Base-by-base conservation (phyloP, 2,329 filamentous ascomycete genomes). In the Hymenoscyphus occultus region DNA sequence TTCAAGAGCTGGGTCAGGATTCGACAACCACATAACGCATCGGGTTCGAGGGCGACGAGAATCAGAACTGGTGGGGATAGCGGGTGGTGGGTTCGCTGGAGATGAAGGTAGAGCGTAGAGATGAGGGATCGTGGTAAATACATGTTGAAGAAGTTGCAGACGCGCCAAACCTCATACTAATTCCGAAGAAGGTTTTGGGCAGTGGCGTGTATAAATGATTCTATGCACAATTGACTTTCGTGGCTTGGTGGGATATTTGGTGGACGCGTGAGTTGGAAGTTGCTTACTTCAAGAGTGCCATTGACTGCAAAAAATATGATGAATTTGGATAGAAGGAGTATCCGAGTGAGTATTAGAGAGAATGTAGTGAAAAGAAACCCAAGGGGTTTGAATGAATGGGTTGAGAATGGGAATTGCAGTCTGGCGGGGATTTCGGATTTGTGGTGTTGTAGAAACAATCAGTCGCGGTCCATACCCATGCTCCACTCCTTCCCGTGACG, bases 1-100 rank as follows among this genome's bases (percentile, higher is more conserved):
- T 96, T 97, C 67, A 99, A 83, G n/a, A 99, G 84, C 60, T 90
- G 86, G 2, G 94, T 96, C 59, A 99, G 86, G 67, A 99, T 97
- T 67, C 93, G 92, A 77, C 93, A 96, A 68, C 93, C 95, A 78
- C 94, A 98, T 68, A 99, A 87, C 69, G 95, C 91, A 80, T 99
- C 95, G 63, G 95, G 93, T 75, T 97, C 94, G 76, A 98, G 90
- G 42, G 94, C 91, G 69, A 93, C 93, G 64, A 99, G 90, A 69
- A 99, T 87, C 32, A 98, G 84, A 62, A 98, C 92, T 0, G 93
- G 93, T 48, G 94, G 91, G 19, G 93, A 95, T 61, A 94, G 86
- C n/a, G 93, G 90, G 76, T 97, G 92, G 70, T 93, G 90, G 56
- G 91, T 90, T 77, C 86, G 87, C 77, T 96, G 87, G 64, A 99